Conservation (phyloP, 495 filamentous ascomycete species). For the Bathelium albidoporum region DNA sequence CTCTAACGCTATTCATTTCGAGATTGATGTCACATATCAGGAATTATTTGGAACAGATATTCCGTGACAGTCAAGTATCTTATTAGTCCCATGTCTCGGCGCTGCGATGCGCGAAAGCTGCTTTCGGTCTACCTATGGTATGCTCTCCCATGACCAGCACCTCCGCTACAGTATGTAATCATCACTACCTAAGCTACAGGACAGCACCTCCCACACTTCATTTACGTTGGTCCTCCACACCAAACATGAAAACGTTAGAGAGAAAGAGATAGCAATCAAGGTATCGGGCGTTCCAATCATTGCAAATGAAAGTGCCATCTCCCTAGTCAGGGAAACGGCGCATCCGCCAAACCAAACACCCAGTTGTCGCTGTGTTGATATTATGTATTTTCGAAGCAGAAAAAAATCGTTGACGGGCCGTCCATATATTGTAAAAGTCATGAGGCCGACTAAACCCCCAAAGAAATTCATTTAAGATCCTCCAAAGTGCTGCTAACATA, state of each 20-base stretch:
- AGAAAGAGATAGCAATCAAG: neutral
- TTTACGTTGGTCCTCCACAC: neutral
- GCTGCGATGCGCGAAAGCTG: no score
- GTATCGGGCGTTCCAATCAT: constrained; percentile 1
- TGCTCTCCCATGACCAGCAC: no score
- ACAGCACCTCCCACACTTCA: neutral
- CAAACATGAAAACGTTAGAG: neutral
- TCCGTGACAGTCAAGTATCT: no score
- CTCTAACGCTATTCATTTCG: no score
- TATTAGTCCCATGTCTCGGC: no score
- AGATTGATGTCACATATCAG: no score
- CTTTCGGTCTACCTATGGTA: no score
- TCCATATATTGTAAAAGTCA: neutral
- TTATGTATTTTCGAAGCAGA: neutral
- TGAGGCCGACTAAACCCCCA: neutral
- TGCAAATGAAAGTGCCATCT: neutral
- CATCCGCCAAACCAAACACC: neutral
- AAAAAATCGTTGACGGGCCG: neutral
- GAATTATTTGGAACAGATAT: no score
- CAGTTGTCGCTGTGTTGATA: neutral
- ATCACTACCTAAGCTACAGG: no score
- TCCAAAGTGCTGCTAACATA: neutral
- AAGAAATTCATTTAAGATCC: neutral
- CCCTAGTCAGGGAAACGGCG: neutral
- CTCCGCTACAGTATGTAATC: no score